phyloP scores from a whole-genome alignment of 2,329 filamentous ascomycete genomes.

The Fusarium stilboides region DNA sequence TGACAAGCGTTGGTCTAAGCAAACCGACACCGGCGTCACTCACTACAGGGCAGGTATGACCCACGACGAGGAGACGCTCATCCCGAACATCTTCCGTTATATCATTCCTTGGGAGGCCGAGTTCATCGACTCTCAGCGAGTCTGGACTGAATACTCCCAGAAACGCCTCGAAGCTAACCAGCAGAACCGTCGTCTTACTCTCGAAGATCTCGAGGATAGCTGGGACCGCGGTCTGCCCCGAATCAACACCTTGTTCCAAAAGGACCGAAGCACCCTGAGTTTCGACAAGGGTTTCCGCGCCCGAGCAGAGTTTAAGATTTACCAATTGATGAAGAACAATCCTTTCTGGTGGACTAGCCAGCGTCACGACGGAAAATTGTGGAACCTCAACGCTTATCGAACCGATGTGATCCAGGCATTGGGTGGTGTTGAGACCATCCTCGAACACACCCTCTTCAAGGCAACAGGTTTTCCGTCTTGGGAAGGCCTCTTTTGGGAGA shows the following conservation, averaged over 20 bases:
- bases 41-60: conserved; percentile 99
- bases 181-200: conserved; percentile 92
- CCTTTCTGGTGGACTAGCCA: conserved; percentile 99
- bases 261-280: conserved; percentile 94
- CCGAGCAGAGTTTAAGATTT: conserved; percentile 96
- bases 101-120: conserved; percentile 99
- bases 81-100: conserved; percentile 99
- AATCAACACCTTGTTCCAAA: conserved; percentile 99
- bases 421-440: conserved; percentile 96
- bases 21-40: conserved; percentile 96
- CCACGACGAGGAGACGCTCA: conserved; percentile 96
- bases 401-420: conserved; percentile 97
- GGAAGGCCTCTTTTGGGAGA: conserved; percentile 96
- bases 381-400: conserved; percentile 96
- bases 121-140: conserved; percentile 98
- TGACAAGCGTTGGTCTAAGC: conserved; percentile 98
- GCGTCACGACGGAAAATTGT: conserved; percentile 95
- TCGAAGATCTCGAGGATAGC: conserved; percentile 97
- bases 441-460: conserved; percentile 97
- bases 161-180: conserved; percentile 97
- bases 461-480: conserved; percentile 96
- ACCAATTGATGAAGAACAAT: conserved; percentile 99
- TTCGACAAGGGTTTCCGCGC: conserved; percentile 99
- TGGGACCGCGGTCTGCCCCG: conserved; percentile 98
- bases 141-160: conserved; percentile 99